Evolutionary conservation across 495 filamentous ascomycete species (phyloP).

Genomic region (Astrothelium subdiscretum): DNA sequence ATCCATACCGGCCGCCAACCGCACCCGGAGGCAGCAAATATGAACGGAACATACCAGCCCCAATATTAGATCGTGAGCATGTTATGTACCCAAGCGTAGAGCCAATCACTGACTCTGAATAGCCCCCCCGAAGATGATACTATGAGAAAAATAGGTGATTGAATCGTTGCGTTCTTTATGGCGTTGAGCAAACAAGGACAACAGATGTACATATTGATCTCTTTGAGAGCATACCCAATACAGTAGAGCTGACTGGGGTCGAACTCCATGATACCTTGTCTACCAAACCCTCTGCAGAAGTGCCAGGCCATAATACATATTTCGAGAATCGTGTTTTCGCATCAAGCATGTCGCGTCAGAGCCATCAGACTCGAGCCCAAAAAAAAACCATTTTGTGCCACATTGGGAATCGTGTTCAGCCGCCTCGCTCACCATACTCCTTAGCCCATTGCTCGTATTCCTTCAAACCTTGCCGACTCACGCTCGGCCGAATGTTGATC

Average conservation of each 20-base stretch:
- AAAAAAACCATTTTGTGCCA: not conserved
- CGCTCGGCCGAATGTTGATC: slow-evolving; percentile 77
- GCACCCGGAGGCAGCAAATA: slow-evolving; percentile 96
- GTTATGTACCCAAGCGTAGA: not conserved
- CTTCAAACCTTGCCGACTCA: slow-evolving; percentile 70
- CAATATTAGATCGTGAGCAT: slow-evolving; percentile 65
- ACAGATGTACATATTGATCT: slow-evolving; percentile 9
- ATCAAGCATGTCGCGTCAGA: not conserved
- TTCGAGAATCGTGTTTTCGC: not conserved
- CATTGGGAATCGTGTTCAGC: slow-evolving; percentile 31
- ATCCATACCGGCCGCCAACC: slow-evolving; percentile 77
- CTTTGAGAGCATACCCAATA: not conserved
- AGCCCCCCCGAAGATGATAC: slow-evolving; percentile 38
- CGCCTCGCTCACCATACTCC: slow-evolving; percentile 86
- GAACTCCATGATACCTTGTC: not conserved
- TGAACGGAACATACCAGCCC: slow-evolving; percentile 80
- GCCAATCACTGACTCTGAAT: not conserved
- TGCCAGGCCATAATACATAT: not conserved
- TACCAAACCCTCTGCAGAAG: not conserved
- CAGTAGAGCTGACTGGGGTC: not conserved
- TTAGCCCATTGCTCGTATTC: slow-evolving; percentile 90
- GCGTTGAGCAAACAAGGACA: slow-evolving; percentile 3
- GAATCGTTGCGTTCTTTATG: not conserved
- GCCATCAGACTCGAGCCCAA: not conserved
- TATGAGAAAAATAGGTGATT: slow-evolving; percentile 9